Conservation (phyloP, 2,329 filamentous ascomycete species). For the Pestalotiopsis sp. region DNA sequence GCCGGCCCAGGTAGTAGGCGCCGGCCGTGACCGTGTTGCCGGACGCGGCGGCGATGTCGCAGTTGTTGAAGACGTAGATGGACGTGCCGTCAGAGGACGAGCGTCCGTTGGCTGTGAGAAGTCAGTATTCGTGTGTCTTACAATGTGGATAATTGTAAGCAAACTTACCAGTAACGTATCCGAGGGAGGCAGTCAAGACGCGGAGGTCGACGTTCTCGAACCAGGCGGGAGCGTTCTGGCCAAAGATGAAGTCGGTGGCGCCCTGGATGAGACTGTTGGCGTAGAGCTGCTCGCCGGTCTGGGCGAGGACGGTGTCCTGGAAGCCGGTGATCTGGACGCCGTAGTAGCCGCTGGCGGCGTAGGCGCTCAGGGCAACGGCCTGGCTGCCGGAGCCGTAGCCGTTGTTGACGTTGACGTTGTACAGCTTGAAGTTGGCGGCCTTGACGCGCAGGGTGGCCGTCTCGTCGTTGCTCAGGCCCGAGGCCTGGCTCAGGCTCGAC, state of each 20-base stretch:
- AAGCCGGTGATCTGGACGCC: slow-evolving; percentile 45
- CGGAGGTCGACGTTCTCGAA: slow-evolving; percentile 44
- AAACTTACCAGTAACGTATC: slow-evolving; percentile 43
- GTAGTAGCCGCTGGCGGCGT: slow-evolving; percentile 48
- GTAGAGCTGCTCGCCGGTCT: slow-evolving; percentile 49
- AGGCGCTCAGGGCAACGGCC: slow-evolving; percentile 47
- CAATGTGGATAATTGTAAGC: background rate
- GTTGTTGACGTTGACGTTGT: slow-evolving; percentile 60
- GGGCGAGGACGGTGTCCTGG: slow-evolving; percentile 51
- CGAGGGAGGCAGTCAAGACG: slow-evolving; percentile 33
- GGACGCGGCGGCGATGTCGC: slow-evolving; percentile 38
- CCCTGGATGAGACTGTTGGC: slow-evolving; percentile 46
- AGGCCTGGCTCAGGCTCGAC: slow-evolving; percentile 46
- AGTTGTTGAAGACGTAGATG: slow-evolving; percentile 48
- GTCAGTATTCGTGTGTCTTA: background rate
- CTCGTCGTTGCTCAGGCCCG: slow-evolving; percentile 52
- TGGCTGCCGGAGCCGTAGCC: slow-evolving; percentile 46
- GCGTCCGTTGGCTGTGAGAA: slow-evolving; percentile 44
- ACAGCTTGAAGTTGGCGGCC: slow-evolving; percentile 56
- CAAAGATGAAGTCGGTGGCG: slow-evolving; percentile 53
- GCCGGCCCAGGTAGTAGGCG: slow-evolving; percentile 49
- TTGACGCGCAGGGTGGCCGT: slow-evolving; percentile 48
- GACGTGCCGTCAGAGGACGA: slow-evolving; percentile 32
- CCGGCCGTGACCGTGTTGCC: slow-evolving; percentile 38
- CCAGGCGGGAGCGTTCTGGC: slow-evolving; percentile 42